These are phyloP conservation scores for Pichia cabralensis DNA, from an alignment of 805 yeast species.

Conservation along the genomic window DNA sequence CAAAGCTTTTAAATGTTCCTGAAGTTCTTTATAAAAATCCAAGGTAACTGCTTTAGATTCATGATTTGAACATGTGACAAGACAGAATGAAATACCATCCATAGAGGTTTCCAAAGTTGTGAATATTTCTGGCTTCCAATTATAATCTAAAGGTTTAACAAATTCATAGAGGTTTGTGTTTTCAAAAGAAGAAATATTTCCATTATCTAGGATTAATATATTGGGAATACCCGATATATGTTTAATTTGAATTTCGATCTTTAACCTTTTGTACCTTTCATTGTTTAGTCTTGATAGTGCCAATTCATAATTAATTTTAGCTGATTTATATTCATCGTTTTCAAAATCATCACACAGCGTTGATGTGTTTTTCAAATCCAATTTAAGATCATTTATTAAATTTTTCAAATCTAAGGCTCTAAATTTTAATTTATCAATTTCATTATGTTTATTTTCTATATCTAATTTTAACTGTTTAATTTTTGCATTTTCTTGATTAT, in stretches of 20 bases:
- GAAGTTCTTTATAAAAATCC: neutral
- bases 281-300: constrained; percentile 3
- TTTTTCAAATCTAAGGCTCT: constrained; percentile 3
- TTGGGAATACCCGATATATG: constrained; percentile 13
- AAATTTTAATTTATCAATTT: constrained; percentile 5
- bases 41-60: too few relatives aligned
- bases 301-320: neutral
- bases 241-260: constrained; percentile 16
- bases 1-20: neutral
- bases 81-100: constrained; percentile 4
- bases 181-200: neutral
- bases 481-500: neutral
- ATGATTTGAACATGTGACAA: neutral
- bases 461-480: neutral
- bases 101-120: constrained; percentile 3
- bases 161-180: neutral
- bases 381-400: neutral
- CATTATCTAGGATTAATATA: constrained; percentile 6
- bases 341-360: constrained; percentile 5
- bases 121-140: constrained; percentile 3
- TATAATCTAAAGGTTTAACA: constrained; percentile 1
- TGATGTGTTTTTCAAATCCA: neutral
- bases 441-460: constrained; percentile 1
- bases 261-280: constrained; percentile 16
- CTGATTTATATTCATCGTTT: constrained; percentile 1